Percentiles rank a stretch among this genome's conserved stretches.
Conservation (phyloP, 805 yeast species). For the Wickerhamiella sergipiensis region DNA sequence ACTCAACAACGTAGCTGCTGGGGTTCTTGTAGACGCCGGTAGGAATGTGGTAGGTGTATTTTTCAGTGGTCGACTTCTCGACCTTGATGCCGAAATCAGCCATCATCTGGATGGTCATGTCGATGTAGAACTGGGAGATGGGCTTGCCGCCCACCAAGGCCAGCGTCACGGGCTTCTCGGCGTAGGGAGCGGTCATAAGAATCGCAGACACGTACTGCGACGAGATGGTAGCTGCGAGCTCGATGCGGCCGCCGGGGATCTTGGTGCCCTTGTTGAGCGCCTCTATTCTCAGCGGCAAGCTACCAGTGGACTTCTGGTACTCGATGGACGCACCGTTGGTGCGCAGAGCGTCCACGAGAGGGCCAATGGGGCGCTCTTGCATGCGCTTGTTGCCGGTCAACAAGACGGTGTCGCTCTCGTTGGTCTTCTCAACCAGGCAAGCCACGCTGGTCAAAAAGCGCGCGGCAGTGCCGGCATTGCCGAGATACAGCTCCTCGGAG, state of each 20-base stretch:
- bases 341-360: slow-evolving; percentile 80
- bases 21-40: slow-evolving; percentile 73
- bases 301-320: slow-evolving; percentile 64
- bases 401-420: slow-evolving; percentile 33
- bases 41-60: slow-evolving; percentile 82
- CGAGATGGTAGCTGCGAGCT: slow-evolving; percentile 88
- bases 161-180: slow-evolving; percentile 73
- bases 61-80: slow-evolving; percentile 51
- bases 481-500: slow-evolving; percentile 61
- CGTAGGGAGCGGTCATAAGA: slow-evolving; percentile 96
- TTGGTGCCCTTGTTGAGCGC: slow-evolving; percentile 40
- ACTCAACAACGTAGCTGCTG: slow-evolving; percentile 72
- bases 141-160: slow-evolving; percentile 93
- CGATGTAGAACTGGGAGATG: slow-evolving; percentile 86
- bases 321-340: slow-evolving; percentile 64
- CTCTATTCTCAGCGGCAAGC: slow-evolving; percentile 62
- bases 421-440: slow-evolving; percentile 50
- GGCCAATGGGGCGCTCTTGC: slow-evolving; percentile 97
- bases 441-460: slow-evolving; percentile 89
- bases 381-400: slow-evolving; percentile 92
- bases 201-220: slow-evolving; percentile 95
- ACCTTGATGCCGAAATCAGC: slow-evolving; percentile 73
- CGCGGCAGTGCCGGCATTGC: slow-evolving; percentile 97
- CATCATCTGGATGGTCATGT: slow-evolving; percentile 97
- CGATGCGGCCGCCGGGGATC: slow-evolving; percentile 81